Evolutionary conservation across 1,284 basidiomycete genomes (phyloP).

Genomic region (Marasmius fiardii): DNA sequence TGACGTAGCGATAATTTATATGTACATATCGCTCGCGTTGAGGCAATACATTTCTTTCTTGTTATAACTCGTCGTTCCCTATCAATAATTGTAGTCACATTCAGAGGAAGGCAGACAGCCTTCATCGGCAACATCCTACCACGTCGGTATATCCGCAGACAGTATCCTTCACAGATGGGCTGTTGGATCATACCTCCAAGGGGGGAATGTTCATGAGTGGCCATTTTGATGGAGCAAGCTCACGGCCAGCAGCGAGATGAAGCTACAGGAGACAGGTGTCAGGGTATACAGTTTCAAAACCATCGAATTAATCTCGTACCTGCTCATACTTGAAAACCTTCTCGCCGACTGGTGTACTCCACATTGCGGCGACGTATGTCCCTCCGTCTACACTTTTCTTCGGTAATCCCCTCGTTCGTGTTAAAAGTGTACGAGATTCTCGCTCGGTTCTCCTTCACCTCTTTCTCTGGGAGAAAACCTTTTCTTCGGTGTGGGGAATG

Average conservation of each 20-base stretch:
- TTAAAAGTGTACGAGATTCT: not conserved
- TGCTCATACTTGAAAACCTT: not conserved
- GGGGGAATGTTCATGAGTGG: not conserved
- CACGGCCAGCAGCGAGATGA: not conserved
- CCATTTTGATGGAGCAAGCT: not conserved
- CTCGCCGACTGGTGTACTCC: not conserved
- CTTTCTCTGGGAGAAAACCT: not conserved
- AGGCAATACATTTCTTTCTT: too few species aligned
- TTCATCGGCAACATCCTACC: not conserved
- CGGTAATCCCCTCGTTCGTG: not conserved
- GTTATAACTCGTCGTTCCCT: not conserved
- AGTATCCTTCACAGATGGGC: not conserved
- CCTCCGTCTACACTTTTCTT: not conserved
- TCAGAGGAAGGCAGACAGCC: not conserved
- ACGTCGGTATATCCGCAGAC: not conserved
- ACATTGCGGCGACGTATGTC: not conserved
- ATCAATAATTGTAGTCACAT: not conserved
- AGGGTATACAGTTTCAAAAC: not conserved
- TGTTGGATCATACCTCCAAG: not conserved
- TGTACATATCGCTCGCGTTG: not conserved
- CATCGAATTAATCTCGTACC: not conserved
- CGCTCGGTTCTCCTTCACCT: not conserved
- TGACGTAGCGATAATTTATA: too few species aligned
- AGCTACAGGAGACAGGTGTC: not conserved
- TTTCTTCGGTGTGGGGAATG: not conserved